phyloP scores from a whole-genome alignment of 306 rosid genomes.

The Vigna nakashimae region DNA sequence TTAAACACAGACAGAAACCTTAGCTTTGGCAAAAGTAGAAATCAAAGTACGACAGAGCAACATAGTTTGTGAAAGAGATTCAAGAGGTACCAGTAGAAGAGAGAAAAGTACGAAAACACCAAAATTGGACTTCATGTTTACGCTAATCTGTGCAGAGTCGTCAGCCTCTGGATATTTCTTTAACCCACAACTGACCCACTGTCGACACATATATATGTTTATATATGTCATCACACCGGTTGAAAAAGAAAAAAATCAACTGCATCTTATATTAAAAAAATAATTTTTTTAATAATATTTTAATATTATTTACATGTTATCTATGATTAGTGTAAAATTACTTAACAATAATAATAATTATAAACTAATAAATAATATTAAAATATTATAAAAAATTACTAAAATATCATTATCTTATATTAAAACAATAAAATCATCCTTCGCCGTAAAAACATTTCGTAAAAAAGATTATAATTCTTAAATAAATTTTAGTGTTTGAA shows the following conservation, averaged over 20 bases:
- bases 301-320: too few species aligned
- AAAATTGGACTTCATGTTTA: constrained; percentile 54
- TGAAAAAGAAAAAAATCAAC: neutral
- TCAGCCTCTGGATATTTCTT: constrained; percentile 33
- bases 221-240: constrained; percentile 13
- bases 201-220: neutral
- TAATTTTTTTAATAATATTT: too few species aligned
- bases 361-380: too few species aligned
- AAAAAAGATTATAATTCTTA: too few species aligned
- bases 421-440: too few species aligned
- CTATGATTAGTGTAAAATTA: too few species aligned
- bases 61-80: neutral
- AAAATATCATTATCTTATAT: too few species aligned
- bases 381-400: too few species aligned
- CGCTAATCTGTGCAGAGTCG: constrained; percentile 29
- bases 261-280: too few species aligned
- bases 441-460: too few species aligned
- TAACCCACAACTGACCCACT: neutral
- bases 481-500: too few species aligned
- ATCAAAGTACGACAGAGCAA: neutral
- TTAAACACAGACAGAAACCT: neutral
- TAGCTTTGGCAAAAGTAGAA: neutral
- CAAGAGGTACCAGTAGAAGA: constrained; percentile 61
- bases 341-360: too few species aligned
- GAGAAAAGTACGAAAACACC: constrained; percentile 46